Base-by-base conservation (phyloP, 1,139 yeast genomes). In the Hanseniaspora uvarum region DNA sequence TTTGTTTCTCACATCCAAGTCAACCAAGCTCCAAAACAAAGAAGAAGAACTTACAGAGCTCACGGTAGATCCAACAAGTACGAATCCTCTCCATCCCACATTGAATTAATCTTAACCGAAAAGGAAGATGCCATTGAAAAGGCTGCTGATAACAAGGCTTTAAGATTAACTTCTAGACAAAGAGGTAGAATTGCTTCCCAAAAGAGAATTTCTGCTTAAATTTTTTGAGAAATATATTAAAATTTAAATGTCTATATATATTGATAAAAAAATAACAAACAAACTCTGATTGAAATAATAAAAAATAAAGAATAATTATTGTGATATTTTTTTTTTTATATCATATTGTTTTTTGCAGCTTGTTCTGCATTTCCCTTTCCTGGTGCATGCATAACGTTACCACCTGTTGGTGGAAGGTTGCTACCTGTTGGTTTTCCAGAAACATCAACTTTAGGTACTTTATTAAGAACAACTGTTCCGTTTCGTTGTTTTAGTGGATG, bases 21-120 rank as follows among this genome's bases (percentile, higher is more conserved):
- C 71, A 94, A 92, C 95, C 96, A 88, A 76, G 98, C 98, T 70
- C 98, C 98, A 79, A 88, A 88, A 81, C 95, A 87, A 81, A 94
- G 98, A 83, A 92, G 98, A 81, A 88, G 99, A 81, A 92, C 98
- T 72, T 94, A 80, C 96, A 92, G 99, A 84, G 98, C 98, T 70
- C 98, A 92, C 84, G 99, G 99, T 86, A 89, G 97, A 83, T 86
- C 88, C 75, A 92, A 89, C 78, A 95, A 96, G 69, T 92, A 87
- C 89, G 94, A 87, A 80, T 86, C 96, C 61, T 81, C 89, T 70
- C 98, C 98, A 73, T 88, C 94, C 71, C 99, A 94, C 86, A 89
- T 94, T 73, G 98, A 94, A 82, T 79, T 94, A 73, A 83, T 87
- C 72, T 80, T 94, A 70, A 83, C 96, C 70, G 98, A 94, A 82